A percentile compares a stretch with the other conserved stretches of the same genome.
phyloP scores from a whole-genome alignment of 2,329 filamentous ascomycete species.

The Pleoardoris graminearum region DNA sequence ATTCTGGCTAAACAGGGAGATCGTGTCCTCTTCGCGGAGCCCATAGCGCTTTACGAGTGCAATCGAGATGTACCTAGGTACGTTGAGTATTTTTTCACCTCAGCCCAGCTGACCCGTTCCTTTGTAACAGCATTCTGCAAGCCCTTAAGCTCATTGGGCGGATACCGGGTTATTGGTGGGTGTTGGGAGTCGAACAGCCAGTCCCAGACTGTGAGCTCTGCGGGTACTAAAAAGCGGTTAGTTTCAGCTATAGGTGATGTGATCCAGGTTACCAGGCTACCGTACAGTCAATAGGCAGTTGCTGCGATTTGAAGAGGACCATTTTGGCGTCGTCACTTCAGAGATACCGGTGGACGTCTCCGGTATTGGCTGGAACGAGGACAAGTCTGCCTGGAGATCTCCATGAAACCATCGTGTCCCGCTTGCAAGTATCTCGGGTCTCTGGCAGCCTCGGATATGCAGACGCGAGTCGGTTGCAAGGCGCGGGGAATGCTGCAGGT shows the following conservation, averaged over 20 bases:
- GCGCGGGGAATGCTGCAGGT: slow-evolving; percentile 33
- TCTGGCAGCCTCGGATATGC: slow-evolving; percentile 18
- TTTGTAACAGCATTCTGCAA: slow-evolving; percentile 64
- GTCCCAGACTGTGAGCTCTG: slow-evolving; percentile 61
- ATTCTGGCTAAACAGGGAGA: slow-evolving; percentile 66
- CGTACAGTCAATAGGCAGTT: slow-evolving; percentile 47
- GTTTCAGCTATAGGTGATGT: neutral
- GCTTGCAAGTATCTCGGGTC: neutral
- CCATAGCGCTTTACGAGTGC: slow-evolving; percentile 61
- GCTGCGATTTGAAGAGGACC: slow-evolving; percentile 48
- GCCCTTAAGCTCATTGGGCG: slow-evolving; percentile 50
- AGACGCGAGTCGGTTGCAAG: slow-evolving; percentile 17
- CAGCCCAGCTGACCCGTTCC: slow-evolving; percentile 60
- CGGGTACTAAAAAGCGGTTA: slow-evolving; percentile 52
- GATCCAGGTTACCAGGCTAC: neutral
- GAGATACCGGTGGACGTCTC: neutral
- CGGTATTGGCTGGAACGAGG: neutral
- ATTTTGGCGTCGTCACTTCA: slow-evolving; percentile 20
- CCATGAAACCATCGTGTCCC: neutral
- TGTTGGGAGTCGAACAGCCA: slow-evolving; percentile 63
- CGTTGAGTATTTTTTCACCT: slow-evolving; percentile 61
- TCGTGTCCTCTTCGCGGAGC: slow-evolving; percentile 58
- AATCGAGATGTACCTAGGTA: slow-evolving; percentile 63
- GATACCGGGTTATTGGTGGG: slow-evolving; percentile 52
- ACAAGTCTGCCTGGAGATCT: too few relatives aligned